A percentile compares a stretch with the other conserved stretches of the same genome.
These are phyloP conservation scores for Xylariaceae sp. DNA, from an alignment of 2,329 filamentous ascomycete genomes.

Conservation along the genomic window DNA sequence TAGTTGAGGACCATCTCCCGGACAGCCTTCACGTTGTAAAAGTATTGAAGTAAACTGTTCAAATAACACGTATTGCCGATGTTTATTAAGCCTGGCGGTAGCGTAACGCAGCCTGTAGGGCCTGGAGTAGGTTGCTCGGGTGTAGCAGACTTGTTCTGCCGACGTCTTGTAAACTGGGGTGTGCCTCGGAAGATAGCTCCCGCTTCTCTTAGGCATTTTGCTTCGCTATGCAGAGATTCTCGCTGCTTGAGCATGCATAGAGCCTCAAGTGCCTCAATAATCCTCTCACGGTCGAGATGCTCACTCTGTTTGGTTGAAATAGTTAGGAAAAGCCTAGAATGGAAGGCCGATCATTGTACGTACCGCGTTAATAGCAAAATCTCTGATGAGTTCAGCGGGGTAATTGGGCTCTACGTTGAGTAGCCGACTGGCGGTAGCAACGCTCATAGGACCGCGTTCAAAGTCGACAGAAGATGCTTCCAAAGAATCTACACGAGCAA, in stretches of 20 bases:
- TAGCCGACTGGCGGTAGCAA: slow-evolving; percentile 22
- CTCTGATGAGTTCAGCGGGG: slow-evolving; percentile 27
- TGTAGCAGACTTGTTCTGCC: background rate
- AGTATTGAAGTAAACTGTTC: slow-evolving; percentile 92
- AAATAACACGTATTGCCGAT: slow-evolving; percentile 98
- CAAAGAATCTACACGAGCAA: slow-evolving; percentile 11
- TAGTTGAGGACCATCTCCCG: slow-evolving; percentile 75
- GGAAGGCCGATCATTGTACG: slow-evolving; percentile 1
- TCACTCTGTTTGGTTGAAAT: slow-evolving; percentile 17
- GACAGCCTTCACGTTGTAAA: slow-evolving; percentile 80
- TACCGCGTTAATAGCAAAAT: slow-evolving; percentile 25
- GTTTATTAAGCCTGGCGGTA: slow-evolving; percentile 83
- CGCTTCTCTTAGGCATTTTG: slow-evolving; percentile 22
- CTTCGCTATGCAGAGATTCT: slow-evolving; percentile 20
- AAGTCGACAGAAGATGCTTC: background rate
- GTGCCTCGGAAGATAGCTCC: slow-evolving; percentile 24
- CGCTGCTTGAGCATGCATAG: slow-evolving; percentile 26
- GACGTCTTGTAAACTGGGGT: background rate
- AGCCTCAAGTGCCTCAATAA: slow-evolving; percentile 28
- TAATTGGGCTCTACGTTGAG: slow-evolving; percentile 26
- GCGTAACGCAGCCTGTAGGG: slow-evolving; percentile 38
- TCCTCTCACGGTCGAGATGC: slow-evolving; percentile 18
- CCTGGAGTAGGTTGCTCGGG: slow-evolving; percentile 1
- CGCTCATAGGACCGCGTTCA: slow-evolving; percentile 23
- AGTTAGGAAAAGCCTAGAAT: slow-evolving; percentile 6